phyloP scores from a whole-genome alignment of 108 stramenopile genomes.

The Cyclotella distinguenda region DNA sequence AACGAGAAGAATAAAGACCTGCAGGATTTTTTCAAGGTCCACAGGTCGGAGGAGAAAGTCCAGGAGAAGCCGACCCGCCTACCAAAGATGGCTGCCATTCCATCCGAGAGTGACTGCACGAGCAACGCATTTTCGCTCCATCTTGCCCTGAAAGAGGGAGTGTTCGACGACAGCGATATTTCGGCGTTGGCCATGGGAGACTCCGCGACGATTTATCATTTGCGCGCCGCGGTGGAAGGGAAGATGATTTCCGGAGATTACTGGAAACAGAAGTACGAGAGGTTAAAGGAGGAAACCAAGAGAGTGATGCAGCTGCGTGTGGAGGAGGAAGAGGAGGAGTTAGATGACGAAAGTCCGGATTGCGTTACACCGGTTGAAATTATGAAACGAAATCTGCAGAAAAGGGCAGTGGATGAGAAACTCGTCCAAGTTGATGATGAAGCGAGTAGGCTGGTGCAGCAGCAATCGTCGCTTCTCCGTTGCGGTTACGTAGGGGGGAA shows the following conservation, averaged over 20 bases:
- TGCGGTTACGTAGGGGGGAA: conserved; percentile 15
- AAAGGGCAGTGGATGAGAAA: neutral
- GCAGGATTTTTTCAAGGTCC: conserved; percentile 13
- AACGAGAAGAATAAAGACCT: conserved; percentile 15
- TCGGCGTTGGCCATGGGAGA: conserved; percentile 42
- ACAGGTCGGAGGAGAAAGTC: neutral
- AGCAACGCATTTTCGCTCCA: conserved; percentile 44
- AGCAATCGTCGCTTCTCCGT: conserved; percentile 1
- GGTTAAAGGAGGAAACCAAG: conserved; percentile 21
- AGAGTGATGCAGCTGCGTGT: neutral
- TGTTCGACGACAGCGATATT: conserved; percentile 40
- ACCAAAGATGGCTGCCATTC: neutral
- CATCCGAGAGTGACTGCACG: conserved; percentile 13
- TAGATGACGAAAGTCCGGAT: too few species aligned
- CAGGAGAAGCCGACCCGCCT: too few species aligned
- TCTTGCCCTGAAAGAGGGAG: conserved; percentile 19
- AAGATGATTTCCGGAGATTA: conserved; percentile 9
- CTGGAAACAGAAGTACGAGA: conserved; percentile 43
- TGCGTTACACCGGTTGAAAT: too few species aligned
- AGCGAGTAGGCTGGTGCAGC: neutral
- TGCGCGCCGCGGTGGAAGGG: neutral
- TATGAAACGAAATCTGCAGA: neutral
- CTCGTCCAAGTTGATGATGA: neutral
- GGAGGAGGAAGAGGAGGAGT: conserved; percentile 15
- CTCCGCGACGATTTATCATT: conserved; percentile 43